Conservation (phyloP, 345 rosid genomes). For the Chamaenerion angustifolium region DNA sequence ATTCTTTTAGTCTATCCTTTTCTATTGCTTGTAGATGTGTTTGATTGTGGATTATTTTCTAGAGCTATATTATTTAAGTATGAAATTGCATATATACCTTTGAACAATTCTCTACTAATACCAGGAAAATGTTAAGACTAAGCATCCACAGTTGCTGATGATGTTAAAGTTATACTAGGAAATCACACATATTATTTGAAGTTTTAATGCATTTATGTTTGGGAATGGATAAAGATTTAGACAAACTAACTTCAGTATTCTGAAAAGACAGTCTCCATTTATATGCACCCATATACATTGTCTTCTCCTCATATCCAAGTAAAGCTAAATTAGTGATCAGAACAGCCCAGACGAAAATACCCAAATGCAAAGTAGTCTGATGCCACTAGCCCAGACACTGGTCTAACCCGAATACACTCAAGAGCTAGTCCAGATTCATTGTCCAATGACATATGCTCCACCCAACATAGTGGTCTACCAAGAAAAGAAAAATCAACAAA, state of each 20-base stretch:
- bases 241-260: conserved; percentile 63
- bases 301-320: conserved; percentile 92
- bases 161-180: too few species aligned
- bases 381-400: conserved; percentile 91
- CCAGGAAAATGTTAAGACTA: conserved; percentile 90
- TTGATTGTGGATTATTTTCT: not conserved
- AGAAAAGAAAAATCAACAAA: conserved; percentile 6
- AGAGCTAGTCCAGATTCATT: conserved; percentile 94
- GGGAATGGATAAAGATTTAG: conserved; percentile 6
- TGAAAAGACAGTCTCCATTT: conserved; percentile 96
- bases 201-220: not conserved
- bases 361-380: conserved; percentile 97
- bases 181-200: not conserved
- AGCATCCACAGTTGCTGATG: conserved; percentile 97
- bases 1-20: too few species aligned
- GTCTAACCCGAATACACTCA: conserved; percentile 58
- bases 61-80: too few species aligned
- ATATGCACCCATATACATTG: conserved; percentile 94
- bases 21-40: too few species aligned
- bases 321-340: conserved; percentile 86
- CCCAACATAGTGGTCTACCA: conserved; percentile 86
- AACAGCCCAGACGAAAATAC: conserved; percentile 96
- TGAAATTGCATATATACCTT: not conserved
- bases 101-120: conserved; percentile 1
- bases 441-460: conserved; percentile 90